phyloP scores from a whole-genome alignment of 2,329 filamentous ascomycete genomes.

The Sporothrix pallida region DNA sequence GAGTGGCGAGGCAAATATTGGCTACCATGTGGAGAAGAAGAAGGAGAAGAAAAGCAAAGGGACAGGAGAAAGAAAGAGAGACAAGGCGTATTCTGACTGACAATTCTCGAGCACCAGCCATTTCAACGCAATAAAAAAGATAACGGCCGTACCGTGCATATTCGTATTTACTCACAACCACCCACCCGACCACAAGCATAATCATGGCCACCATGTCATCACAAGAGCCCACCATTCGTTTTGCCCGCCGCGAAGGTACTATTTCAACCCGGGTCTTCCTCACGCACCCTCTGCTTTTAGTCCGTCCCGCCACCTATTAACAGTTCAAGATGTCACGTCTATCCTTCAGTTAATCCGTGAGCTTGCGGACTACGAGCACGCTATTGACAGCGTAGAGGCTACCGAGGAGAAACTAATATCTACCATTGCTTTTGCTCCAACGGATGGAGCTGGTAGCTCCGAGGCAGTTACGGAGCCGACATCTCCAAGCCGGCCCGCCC shows the following conservation, averaged over 20 bases:
- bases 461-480: conserved; percentile 59
- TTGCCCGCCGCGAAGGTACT: conserved; percentile 65
- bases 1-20: no score
- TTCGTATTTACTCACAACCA: not conserved
- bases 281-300: conserved; percentile 1
- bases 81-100: no score
- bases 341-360: conserved; percentile 84
- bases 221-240: conserved; percentile 53
- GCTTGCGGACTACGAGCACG: conserved; percentile 86
- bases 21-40: no score
- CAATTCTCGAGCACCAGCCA: no score
- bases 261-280: not conserved
- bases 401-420: conserved; percentile 73
- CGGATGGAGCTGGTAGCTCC: conserved; percentile 45
- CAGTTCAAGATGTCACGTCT: conserved; percentile 71
- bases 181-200: not conserved
- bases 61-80: no score
- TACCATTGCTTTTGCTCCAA: conserved; percentile 78
- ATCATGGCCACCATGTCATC: conserved; percentile 43
- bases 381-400: conserved; percentile 74
- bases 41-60: no score
- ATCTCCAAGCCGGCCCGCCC: conserved; percentile 66
- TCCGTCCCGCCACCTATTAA: not conserved
- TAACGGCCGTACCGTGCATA: no score
- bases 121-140: no score